Conservation (phyloP, 805 yeast genomes). For the Lipomyces japonicus region DNA sequence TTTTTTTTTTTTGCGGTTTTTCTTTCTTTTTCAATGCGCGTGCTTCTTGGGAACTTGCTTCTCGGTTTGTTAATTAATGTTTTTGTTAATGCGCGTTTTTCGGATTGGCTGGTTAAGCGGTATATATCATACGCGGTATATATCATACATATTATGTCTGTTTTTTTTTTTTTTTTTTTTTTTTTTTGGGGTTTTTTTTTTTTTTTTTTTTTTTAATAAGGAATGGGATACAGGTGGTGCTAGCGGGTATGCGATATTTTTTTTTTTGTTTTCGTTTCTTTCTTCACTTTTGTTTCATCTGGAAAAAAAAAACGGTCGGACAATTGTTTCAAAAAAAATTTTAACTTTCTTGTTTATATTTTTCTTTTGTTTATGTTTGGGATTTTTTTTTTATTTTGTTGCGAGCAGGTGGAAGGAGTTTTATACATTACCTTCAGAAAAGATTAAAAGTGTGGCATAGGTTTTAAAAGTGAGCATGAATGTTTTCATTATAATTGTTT, state of each 20-base stretch:
- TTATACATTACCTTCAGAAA: background rate
- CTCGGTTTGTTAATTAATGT: background rate
- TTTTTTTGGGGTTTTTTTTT: constrained; percentile 2
- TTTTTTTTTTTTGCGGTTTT: no score
- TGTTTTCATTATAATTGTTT: background rate
- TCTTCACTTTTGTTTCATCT: background rate
- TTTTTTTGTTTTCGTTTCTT: background rate
- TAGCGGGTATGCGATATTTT: background rate
- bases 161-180: background rate
- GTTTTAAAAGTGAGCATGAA: background rate
- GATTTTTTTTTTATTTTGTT: background rate
- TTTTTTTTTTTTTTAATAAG: no score
- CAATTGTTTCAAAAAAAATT: no score
- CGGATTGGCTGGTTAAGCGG: no score
- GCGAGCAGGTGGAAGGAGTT: background rate
- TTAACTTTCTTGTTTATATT: constrained; percentile 5
- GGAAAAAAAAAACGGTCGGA: no score
- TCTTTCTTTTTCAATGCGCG: constrained; percentile 2
- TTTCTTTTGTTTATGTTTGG: constrained; percentile 1
- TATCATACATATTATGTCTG: no score
- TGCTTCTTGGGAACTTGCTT: constrained; percentile 1
- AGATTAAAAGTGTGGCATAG: constrained; percentile 1
- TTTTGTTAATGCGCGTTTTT: constrained; percentile 1
- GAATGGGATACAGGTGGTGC: background rate
- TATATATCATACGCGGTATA: no score